Evolutionary conservation across 345 rosid genomes (phyloP).

Genomic region (Salix exigua): DNA sequence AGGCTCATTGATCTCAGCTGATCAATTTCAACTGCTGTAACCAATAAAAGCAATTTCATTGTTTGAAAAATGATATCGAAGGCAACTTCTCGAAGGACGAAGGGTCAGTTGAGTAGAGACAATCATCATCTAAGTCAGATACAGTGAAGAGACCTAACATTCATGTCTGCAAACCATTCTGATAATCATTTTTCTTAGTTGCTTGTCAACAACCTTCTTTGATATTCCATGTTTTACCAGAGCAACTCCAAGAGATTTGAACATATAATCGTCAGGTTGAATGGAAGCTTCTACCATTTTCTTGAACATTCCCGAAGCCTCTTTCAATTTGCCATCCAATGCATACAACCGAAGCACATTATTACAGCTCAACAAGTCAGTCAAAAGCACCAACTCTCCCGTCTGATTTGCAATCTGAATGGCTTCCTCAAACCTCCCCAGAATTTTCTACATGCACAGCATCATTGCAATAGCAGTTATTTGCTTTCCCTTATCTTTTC

Average conservation of each 20-base stretch:
- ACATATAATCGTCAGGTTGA: too few species aligned
- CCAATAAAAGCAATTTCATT: too few species aligned
- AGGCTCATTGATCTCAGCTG: neutral
- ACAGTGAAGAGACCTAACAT: slow-evolving; percentile 50
- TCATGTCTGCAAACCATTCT: slow-evolving; percentile 55
- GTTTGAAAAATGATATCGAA: neutral
- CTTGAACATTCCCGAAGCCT: too few species aligned
- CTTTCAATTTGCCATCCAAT: too few species aligned
- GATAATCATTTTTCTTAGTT: slow-evolving; percentile 42
- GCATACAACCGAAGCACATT: too few species aligned
- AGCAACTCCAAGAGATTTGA: too few species aligned
- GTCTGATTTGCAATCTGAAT: slow-evolving; percentile 54
- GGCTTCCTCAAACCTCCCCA: slow-evolving; percentile 71
- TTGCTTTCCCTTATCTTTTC: slow-evolving; percentile 62
- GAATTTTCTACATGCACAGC: slow-evolving; percentile 75
- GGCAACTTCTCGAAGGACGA: neutral
- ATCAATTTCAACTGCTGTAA: neutral
- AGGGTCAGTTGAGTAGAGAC: neutral
- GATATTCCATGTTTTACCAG: too few species aligned
- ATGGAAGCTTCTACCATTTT: too few species aligned
- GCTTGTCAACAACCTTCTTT: slow-evolving; percentile 44
- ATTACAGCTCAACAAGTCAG: too few species aligned
- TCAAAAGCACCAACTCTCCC: too few species aligned
- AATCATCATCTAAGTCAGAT: slow-evolving; percentile 31
- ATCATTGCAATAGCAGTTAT: slow-evolving; percentile 82